These are phyloP conservation scores for Chlamydomonas urium DNA, from an alignment of 139 green algal species.

Conservation along the genomic window DNA sequence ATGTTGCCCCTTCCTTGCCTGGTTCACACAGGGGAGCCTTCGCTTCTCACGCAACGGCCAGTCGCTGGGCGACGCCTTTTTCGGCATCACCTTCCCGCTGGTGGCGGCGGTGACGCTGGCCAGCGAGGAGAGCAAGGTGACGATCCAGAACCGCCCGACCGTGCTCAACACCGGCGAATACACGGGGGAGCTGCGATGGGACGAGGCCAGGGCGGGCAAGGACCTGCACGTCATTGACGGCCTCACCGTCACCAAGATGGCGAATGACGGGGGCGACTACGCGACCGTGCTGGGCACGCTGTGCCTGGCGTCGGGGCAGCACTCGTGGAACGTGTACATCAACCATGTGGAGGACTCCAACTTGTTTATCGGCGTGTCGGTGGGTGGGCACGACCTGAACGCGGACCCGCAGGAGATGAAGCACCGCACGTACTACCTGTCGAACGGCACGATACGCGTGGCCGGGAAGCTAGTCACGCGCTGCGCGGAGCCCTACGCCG, in stretches of 20 bases:
- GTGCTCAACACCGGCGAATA: conserved; percentile 64
- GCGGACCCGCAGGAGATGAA: conserved; percentile 66
- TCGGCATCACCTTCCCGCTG: conserved; percentile 40
- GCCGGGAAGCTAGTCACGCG: conserved; percentile 61
- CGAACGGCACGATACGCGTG: conserved; percentile 44
- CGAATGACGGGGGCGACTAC: conserved; percentile 56
- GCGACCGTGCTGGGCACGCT: conserved; percentile 55
- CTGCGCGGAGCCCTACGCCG: conserved; percentile 59
- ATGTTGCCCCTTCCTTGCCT: neutral
- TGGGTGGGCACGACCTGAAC: conserved; percentile 60
- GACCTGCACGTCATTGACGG: conserved; percentile 60
- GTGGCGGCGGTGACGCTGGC: conserved; percentile 54
- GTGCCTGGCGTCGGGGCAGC: conserved; percentile 46
- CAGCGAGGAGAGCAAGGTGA: conserved; percentile 59
- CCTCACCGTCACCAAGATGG: conserved; percentile 53
- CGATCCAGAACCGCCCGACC: conserved; percentile 62
- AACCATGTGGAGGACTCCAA: conserved; percentile 68
- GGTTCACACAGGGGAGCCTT: conserved; percentile 23
- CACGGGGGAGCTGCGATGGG: conserved; percentile 56
- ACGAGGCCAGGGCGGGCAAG: conserved; percentile 50
- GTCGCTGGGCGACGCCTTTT: conserved; percentile 51
- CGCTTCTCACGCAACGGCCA: conserved; percentile 48
- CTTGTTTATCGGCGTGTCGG: conserved; percentile 56
- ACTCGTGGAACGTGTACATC: conserved; percentile 64
- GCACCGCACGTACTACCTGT: conserved; percentile 62